Evolutionary conservation across 2,329 filamentous ascomycete genomes (phyloP).

Genomic region (Pseudogymnoascus sp.): DNA sequence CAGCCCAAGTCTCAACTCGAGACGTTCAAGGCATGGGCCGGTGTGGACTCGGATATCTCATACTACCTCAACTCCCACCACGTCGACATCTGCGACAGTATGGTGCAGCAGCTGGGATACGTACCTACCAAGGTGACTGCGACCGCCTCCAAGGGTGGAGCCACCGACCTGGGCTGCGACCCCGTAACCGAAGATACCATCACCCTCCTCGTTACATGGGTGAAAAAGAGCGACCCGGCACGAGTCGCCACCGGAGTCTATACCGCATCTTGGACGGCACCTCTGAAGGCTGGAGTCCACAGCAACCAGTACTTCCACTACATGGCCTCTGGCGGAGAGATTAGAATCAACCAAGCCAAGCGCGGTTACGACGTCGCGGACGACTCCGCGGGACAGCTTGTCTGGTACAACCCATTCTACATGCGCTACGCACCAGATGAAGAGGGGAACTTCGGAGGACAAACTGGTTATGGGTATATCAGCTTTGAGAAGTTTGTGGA

Average conservation of each 20-base stretch:
- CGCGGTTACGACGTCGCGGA: constrained; percentile 91
- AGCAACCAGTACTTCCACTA: constrained; percentile 97
- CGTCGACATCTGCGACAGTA: constrained; percentile 84
- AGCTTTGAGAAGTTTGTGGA: constrained; percentile 96
- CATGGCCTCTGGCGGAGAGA: constrained; percentile 74
- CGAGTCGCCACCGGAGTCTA: constrained; percentile 82
- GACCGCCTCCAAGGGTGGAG: constrained; percentile 69
- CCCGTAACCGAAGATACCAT: constrained; percentile 87
- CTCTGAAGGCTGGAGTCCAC: constrained; percentile 88
- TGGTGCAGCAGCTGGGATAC: constrained; percentile 69
- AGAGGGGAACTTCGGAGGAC: constrained; percentile 87
- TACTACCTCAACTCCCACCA: constrained; percentile 97
- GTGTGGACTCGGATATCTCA: constrained; percentile 83
- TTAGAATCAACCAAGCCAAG: constrained; percentile 88
- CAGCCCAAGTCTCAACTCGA: constrained; percentile 87
- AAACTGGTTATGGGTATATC: constrained; percentile 87
- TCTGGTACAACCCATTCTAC: constrained; percentile 93
- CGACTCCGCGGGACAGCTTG: constrained; percentile 60
- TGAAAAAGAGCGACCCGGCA: constrained; percentile 57
- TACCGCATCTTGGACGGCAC: constrained; percentile 90
- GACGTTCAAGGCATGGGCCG: constrained; percentile 93
- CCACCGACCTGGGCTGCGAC: constrained; percentile 69
- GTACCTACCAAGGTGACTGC: constrained; percentile 72
- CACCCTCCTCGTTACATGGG: constrained; percentile 82
- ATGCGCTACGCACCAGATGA: constrained; percentile 93